A percentile compares a stretch with the other conserved stretches of the same genome.
phyloP scores from a whole-genome alignment of 768 basidiomycete genomes.

The Xerocomellus amylosporus region DNA sequence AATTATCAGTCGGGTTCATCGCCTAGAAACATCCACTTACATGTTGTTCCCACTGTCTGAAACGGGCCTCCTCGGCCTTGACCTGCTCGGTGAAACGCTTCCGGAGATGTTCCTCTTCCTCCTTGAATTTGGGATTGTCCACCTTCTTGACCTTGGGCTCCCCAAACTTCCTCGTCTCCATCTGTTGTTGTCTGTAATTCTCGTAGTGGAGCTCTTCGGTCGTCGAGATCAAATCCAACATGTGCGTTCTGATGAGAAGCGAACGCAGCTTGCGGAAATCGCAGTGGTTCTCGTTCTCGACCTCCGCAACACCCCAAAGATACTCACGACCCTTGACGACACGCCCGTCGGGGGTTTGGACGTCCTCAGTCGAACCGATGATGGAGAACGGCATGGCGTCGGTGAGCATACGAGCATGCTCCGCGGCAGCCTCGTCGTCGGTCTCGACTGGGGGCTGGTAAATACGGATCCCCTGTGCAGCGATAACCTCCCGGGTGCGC shows the following conservation, averaged over 20 bases:
- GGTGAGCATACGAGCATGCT: conserved; percentile 83
- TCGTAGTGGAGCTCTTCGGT: conserved; percentile 97
- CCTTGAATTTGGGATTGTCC: conserved; percentile 99
- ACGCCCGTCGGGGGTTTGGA: conserved; percentile 86
- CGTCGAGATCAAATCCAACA: conserved; percentile 95
- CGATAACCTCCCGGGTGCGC: conserved; percentile 87
- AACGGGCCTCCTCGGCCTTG: conserved; percentile 95
- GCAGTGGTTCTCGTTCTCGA: conserved; percentile 99
- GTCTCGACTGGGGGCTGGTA: conserved; percentile 91
- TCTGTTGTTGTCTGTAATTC: conserved; percentile 95
- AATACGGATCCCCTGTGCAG: conserved; percentile 90
- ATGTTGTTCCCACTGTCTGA: conserved; percentile 99
- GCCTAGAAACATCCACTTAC: conserved; percentile 43
- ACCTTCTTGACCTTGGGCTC: conserved; percentile 98
- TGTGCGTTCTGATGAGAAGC: conserved; percentile 93
- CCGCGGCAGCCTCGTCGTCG: conserved; percentile 82
- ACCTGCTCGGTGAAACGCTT: conserved; percentile 99
- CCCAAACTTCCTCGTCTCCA: conserved; percentile 99
- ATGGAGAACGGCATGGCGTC: conserved; percentile 98
- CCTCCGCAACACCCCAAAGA: conserved; percentile 99
- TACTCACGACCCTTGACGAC: conserved; percentile 97
- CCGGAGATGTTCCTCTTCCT: conserved; percentile 94
- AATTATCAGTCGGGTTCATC: conserved; percentile 15
- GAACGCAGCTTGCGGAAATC: conserved; percentile 98
- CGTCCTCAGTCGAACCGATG: conserved; percentile 95